phyloP scores from a whole-genome alignment of 495 filamentous ascomycete genomes.

The Rusavskia elegans region DNA sequence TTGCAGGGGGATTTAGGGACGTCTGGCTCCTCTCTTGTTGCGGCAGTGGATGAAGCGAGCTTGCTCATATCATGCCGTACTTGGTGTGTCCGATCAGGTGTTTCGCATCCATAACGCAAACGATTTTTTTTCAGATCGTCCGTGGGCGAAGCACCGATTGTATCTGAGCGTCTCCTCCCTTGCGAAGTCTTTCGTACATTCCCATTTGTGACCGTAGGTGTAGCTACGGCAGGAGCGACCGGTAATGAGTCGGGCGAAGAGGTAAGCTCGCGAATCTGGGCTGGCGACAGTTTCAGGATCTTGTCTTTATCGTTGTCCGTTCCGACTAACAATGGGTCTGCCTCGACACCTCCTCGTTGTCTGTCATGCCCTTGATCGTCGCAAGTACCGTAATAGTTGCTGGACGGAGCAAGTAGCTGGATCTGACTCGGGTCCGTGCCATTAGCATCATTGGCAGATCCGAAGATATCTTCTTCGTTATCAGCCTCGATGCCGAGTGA shows the following conservation, averaged over 20 bases:
- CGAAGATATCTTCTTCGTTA: no score
- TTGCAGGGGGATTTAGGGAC: background rate
- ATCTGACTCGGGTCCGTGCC: no score
- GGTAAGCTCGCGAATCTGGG: constrained; percentile 38
- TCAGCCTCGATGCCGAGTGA: no score
- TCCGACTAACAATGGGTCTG: background rate
- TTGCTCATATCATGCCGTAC: background rate
- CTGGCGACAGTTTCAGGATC: constrained; percentile 34
- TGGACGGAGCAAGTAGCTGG: background rate
- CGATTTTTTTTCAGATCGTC: no score
- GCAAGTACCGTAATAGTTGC: background rate
- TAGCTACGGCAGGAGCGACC: constrained; percentile 15
- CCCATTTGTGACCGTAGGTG: background rate
- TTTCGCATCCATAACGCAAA: background rate
- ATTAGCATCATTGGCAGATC: no score
- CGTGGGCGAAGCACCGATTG: background rate
- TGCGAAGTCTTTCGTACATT: background rate
- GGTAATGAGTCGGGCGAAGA: constrained; percentile 39
- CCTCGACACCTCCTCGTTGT: background rate
- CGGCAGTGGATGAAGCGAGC: background rate
- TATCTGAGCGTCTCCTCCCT: background rate
- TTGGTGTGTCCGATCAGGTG: background rate
- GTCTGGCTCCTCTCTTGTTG: background rate
- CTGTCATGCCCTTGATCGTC: background rate
- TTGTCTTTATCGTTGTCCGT: constrained; percentile 13